Base-by-base conservation (phyloP, 176 grass and related monocot species). In the Puccinellia tenuiflora region DNA sequence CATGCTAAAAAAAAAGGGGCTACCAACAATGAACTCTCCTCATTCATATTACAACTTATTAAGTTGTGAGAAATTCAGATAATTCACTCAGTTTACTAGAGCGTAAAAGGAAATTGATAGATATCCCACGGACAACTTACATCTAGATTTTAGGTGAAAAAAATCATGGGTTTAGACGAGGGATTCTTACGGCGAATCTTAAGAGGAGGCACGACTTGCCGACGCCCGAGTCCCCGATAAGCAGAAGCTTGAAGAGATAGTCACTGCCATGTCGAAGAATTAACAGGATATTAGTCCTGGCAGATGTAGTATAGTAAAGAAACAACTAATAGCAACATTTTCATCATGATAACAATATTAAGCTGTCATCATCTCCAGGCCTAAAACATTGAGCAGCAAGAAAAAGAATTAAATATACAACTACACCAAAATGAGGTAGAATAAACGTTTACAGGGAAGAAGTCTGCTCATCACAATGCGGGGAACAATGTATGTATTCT, bases 221-320 rank as follows among this genome's bases (percentile, higher is more conserved):
- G 34, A 92, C 91, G 62, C 91, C 91, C 9, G 91, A 92, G 51
- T 92, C 91, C 77, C 91, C 91, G 74, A 92, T 92, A 25, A 92
- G 91, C 80, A 92, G 82, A 74, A 92, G 91, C 54, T 92, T 92
- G 28, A 67, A 77, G 7, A 77, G 71, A 11, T 84, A 84, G 21
- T 50, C 48, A 11, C 59, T 68, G 66, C 29, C 28, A 64, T 18
- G 29, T 26, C 9, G 3, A 9, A 10, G 1, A 31, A 31, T 2
- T 0, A 61, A 29, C 5, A 62, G 26, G 29, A 33, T 14, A 15
- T 46, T 46, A 46, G 13, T 11, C 9, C 3, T 2, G 42, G 3
- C 9, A 42, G 7, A 38, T 38, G 39, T 3, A 9, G 1, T 21
- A 3, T 7, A 54, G 6, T 2, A 61, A 5, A 15, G 4, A 6